Base-by-base conservation (phyloP, 2,329 filamentous ascomycete species). In the Diplocarpon rosae region DNA sequence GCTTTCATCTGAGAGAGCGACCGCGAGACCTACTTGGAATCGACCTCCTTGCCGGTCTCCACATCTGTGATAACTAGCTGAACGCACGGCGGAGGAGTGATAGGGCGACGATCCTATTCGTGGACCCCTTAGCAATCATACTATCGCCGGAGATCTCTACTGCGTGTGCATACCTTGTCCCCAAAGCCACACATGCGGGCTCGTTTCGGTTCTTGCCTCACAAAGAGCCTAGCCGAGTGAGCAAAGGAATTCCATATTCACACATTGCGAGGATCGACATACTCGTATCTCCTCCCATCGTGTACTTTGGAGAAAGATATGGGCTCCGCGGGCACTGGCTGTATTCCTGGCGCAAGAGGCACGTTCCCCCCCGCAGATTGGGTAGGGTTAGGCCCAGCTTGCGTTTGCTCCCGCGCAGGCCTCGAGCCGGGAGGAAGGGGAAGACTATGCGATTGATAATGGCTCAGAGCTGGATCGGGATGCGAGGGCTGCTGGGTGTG, bases 101-200 rank as follows among this genome's bases (percentile, higher is more conserved):
- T 95, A 20, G 92, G 92, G 52, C 92, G 77, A 53, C 92, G 85
- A 64, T 98, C 92, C 85, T 94, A 9, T 29, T 5, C n/a, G n/a
- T n/a, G n/a, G 10, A 14, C 16, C 8, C 13, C 3, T 45, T 40
- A 32, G 38, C 28, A 37, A 37, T 15, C 15, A 5, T 12, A 9
- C 9, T 15, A 27, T 12, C 2, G 11, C 20, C 20, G 20, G 20
- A 24, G 20, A 24, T 24, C 20, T 24, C 20, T 7, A 24, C 20
- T 7, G 7, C 20, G 20, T 24, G 30, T 33, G 12, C 49, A 45
- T 67, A 92, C 86, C 75, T 96, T 98, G 69, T 98, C 92, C 51
- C 92, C 92, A 67, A 96, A 98, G 7, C 92, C 92, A 68, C 92
- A 98, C 92, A 96, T 96, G 50, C 92, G 85, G 53, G 92, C 92